Base-by-base conservation (phyloP, 2,329 filamentous ascomycete genomes). In the Exophiala lecanii-corni region DNA sequence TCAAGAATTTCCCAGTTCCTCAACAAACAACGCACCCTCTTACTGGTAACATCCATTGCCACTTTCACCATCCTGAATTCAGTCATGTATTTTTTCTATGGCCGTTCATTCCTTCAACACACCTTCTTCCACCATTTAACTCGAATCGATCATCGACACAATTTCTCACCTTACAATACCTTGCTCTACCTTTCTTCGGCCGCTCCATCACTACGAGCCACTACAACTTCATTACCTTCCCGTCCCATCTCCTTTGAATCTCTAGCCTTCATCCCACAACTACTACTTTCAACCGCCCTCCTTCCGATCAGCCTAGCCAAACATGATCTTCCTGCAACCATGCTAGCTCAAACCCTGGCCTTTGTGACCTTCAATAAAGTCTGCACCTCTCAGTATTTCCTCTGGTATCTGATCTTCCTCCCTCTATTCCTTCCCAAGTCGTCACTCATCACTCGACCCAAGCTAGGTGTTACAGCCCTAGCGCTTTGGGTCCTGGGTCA, bases 351-450 rank as follows among this genome's bases (percentile, higher is more conserved):
- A 67, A 97, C 92, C 0, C 95, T 96, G 66, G 87, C 91, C 0
- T 98, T 98, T 65, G 92, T 97, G 3, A 83, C 89, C 0, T 97
- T 97, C 57, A 98, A 98, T 70, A 98, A 98, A 70, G 92, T 98
- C 50, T 97, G 91, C 74, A 98, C 92, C 2, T 95, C 89, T 59
- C 91, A 97, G 88, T 98, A 98, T 64, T 98, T 98, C 64, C 77
- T 98, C 37, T 98, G 92, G 92, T 97, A 98, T 66, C 82, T 96
- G 66, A 79, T 96, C 53, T 86, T 98, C 56, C 72, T 97, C 2
- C 92, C 92, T 0, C 82, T 96, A 37, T 94, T 96, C 62, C 81
- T 98, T 0, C 89, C 91, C 0, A 69, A 69, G 26, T 96, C 89
- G 0, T 74, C 96, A 10, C 36, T 57, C 9, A 67, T 94, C 1